These are phyloP conservation scores for Phytophthora tentaculata DNA, from an alignment of 352 stramenopile species.

Conservation along the genomic window DNA sequence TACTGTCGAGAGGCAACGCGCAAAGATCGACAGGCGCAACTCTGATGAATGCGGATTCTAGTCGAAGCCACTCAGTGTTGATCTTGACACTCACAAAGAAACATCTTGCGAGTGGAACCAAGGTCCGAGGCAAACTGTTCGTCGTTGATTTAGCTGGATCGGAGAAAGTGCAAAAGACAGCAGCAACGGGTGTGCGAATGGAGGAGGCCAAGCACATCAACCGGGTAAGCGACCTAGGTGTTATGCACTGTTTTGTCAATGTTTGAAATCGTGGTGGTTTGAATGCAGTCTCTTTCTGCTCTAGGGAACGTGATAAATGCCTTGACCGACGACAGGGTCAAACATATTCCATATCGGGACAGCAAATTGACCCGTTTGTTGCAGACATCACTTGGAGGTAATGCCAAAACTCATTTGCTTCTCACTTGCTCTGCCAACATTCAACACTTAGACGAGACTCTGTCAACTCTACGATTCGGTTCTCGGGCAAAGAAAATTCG, in stretches of 20 bases:
- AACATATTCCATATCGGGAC: slow-evolving; percentile 83
- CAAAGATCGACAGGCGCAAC: slow-evolving; percentile 55
- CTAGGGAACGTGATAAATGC: slow-evolving; percentile 78
- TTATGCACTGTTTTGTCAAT: neutral
- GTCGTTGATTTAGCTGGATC: slow-evolving; percentile 80
- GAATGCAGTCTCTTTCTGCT: slow-evolving; percentile 66
- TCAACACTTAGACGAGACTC: slow-evolving; percentile 65
- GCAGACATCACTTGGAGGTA: slow-evolving; percentile 87
- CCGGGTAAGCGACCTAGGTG: slow-evolving; percentile 29
- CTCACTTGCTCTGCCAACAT: slow-evolving; percentile 55
- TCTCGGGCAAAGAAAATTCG: slow-evolving; percentile 86
- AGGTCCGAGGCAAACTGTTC: slow-evolving; percentile 42
- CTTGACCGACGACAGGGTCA: slow-evolving; percentile 47
- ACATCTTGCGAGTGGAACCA: slow-evolving; percentile 13
- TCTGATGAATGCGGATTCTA: slow-evolving; percentile 67
- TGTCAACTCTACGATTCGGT: slow-evolving; percentile 92
- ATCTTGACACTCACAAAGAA: slow-evolving; percentile 50
- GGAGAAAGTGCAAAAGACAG: slow-evolving; percentile 65
- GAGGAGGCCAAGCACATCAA: slow-evolving; percentile 85
- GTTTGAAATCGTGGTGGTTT: neutral
- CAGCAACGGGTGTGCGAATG: slow-evolving; percentile 53
- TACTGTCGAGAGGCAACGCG: slow-evolving; percentile 45
- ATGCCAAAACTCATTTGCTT: slow-evolving; percentile 89
- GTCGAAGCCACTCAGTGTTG: slow-evolving; percentile 79
- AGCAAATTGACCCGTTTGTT: slow-evolving; percentile 91